Conservation (phyloP, 495 filamentous ascomycete species). For the Corynascus novoguineensis region DNA sequence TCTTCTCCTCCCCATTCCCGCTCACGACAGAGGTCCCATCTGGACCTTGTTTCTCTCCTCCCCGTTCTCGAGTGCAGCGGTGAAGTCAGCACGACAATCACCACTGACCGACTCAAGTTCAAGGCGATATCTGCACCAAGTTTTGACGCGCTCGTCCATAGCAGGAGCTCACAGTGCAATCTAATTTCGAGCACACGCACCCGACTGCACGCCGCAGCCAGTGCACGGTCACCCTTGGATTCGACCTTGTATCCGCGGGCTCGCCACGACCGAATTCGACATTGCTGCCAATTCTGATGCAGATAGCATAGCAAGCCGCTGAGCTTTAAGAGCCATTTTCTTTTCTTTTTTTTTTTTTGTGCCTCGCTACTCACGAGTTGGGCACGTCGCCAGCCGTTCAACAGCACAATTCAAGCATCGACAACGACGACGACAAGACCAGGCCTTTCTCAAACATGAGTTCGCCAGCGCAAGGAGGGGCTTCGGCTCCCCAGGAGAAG, state of each 20-base stretch:
- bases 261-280: neutral
- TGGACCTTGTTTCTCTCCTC: conserved; percentile 1
- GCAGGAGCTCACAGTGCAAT: neutral
- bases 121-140: conserved; percentile 4
- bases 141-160: neutral
- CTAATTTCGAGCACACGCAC: neutral
- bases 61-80: neutral
- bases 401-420: neutral
- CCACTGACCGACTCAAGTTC: conserved; percentile 23
- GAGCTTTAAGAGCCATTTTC: neutral
- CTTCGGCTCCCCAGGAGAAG: conserved; percentile 33
- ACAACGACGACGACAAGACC: neutral
- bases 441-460: conserved; percentile 33
- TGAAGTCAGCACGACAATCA: conserved; percentile 11
- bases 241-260: neutral
- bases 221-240: neutral
- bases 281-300: neutral
- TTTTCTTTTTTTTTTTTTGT: neutral
- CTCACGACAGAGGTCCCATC: conserved; percentile 4
- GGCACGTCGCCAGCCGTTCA: neutral
- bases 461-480: conserved; percentile 35
- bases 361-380: no score
- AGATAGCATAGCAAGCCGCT: neutral
- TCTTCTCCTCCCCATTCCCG: conserved; percentile 19
- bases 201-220: neutral